These are phyloP conservation scores for Parachlorella kessleri DNA, from an alignment of 139 green algal species.

Conservation along the genomic window DNA sequence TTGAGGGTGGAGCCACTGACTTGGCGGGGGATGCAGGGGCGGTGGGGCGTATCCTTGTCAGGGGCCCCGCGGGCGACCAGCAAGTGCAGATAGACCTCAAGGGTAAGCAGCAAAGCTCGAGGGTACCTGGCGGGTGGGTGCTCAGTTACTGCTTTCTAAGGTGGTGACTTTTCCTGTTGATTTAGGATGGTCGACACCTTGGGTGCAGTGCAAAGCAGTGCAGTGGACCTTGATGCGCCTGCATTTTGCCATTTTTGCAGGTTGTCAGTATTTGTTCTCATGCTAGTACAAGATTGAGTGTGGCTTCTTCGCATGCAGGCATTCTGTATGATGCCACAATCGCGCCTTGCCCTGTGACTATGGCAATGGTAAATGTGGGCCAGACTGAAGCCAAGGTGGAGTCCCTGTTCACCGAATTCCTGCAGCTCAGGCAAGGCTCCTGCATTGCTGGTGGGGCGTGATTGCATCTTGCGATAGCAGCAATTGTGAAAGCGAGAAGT, in stretches of 20 bases:
- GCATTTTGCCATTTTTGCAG: no score
- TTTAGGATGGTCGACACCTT: no score
- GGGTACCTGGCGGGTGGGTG: no score
- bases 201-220: no score
- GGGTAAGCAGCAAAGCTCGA: no score
- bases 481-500: background rate
- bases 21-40: slow-evolving; percentile 41
- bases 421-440: slow-evolving; percentile 30
- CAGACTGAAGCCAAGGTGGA: slow-evolving; percentile 37
- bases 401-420: slow-evolving; percentile 27
- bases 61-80: slow-evolving; percentile 3
- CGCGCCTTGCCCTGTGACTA: slow-evolving; percentile 19
- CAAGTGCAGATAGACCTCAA: slow-evolving; percentile 36
- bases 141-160: no score
- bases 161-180: no score
- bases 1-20: slow-evolving; percentile 31
- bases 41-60: slow-evolving; percentile 34
- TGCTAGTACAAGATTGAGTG: no score
- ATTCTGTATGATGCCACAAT: slow-evolving; percentile 36
- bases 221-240: no score
- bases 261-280: no score
- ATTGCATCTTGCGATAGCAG: background rate
- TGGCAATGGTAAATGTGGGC: slow-evolving; percentile 38
- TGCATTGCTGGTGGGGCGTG: background rate
- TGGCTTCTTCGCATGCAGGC: no score